Evolutionary conservation across 2,329 filamentous ascomycete species (phyloP).

Genomic region (Ophiocordyceps camponoti-leonardi): DNA sequence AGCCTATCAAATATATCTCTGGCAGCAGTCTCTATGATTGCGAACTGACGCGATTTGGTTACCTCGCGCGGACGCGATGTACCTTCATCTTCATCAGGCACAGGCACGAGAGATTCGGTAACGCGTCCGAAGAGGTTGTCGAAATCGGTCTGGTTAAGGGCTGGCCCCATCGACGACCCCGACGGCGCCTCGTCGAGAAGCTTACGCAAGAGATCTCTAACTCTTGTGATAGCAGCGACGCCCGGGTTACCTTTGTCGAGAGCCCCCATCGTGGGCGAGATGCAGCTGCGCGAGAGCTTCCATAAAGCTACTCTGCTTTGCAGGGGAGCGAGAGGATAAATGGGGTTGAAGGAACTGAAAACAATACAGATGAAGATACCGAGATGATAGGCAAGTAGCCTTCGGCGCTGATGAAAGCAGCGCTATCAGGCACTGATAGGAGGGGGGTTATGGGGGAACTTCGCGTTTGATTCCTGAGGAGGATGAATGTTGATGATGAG

Average conservation of each 20-base stretch:
- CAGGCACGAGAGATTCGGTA: slow-evolving; percentile 13
- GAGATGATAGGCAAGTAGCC: too few relatives aligned
- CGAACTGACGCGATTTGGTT: slow-evolving; percentile 34
- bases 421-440: neutral
- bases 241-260: slow-evolving; percentile 26
- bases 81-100: too few relatives aligned
- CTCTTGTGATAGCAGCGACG: slow-evolving; percentile 34
- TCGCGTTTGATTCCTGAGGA: neutral
- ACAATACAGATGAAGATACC: neutral
- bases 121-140: slow-evolving; percentile 29
- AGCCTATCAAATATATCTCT: slow-evolving; percentile 64
- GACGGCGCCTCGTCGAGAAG: slow-evolving; percentile 41
- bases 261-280: slow-evolving; percentile 27
- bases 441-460: neutral
- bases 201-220: slow-evolving; percentile 34
- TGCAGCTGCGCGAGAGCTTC: neutral
- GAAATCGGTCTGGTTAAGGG: slow-evolving; percentile 54
- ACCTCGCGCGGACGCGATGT: slow-evolving; percentile 19
- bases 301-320: neutral
- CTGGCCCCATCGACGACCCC: slow-evolving; percentile 49
- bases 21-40: slow-evolving; percentile 68
- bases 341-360: neutral
- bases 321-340: too few relatives aligned
- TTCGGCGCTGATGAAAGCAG: too few relatives aligned
- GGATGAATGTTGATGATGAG: neutral